A percentile compares a stretch with the other conserved stretches of the same genome.
These are phyloP conservation scores for Candida insectalens DNA, from an alignment of 805 yeast species.

Conservation along the genomic window DNA sequence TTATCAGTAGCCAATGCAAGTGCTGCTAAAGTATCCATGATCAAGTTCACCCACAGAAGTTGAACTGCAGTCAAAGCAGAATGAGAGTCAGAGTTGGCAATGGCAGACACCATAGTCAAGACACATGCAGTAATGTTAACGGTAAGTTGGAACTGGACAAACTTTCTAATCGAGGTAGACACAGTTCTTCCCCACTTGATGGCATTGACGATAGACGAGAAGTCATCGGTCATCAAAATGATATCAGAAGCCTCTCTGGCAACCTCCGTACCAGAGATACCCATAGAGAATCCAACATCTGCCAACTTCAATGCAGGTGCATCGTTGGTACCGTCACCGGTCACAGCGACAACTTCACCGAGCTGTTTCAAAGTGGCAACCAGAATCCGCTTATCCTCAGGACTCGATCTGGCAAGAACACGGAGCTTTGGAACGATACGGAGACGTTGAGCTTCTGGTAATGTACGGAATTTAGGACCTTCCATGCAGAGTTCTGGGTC, in stretches of 20 bases:
- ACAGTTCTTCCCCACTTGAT: slow-evolving; percentile 99
- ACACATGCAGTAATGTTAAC: slow-evolving; percentile 96
- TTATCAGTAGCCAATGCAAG: slow-evolving; percentile 96
- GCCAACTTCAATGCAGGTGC: slow-evolving; percentile 96
- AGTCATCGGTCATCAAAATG: slow-evolving; percentile 94
- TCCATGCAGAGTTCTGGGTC: slow-evolving; percentile 69
- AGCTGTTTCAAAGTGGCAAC: slow-evolving; percentile 70
- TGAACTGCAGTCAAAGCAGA: slow-evolving; percentile 97
- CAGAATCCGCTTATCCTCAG: slow-evolving; percentile 85
- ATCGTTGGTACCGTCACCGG: slow-evolving; percentile 99
- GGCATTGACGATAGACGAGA: slow-evolving; percentile 89
- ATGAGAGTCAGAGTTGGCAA: slow-evolving; percentile 64
- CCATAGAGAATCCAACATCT: slow-evolving; percentile 98
- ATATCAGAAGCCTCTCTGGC: slow-evolving; percentile 98
- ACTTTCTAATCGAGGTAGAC: slow-evolving; percentile 86
- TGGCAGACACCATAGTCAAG: slow-evolving; percentile 89
- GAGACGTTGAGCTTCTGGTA: slow-evolving; percentile 46
- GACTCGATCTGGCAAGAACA: slow-evolving; percentile 90
- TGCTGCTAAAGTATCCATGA: slow-evolving; percentile 98
- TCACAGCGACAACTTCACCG: slow-evolving; percentile 96
- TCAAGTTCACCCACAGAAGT: slow-evolving; percentile 91
- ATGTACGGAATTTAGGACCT: slow-evolving; percentile 79
- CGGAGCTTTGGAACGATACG: slow-evolving; percentile 61
- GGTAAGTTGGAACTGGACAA: slow-evolving; percentile 92
- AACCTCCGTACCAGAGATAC: slow-evolving; percentile 96